Percentiles rank a stretch among this genome's conserved stretches.
These are phyloP conservation scores for Ophiocordyceps camponoti-leonardi DNA, from an alignment of 2,329 filamentous ascomycete species.

Conservation along the genomic window DNA sequence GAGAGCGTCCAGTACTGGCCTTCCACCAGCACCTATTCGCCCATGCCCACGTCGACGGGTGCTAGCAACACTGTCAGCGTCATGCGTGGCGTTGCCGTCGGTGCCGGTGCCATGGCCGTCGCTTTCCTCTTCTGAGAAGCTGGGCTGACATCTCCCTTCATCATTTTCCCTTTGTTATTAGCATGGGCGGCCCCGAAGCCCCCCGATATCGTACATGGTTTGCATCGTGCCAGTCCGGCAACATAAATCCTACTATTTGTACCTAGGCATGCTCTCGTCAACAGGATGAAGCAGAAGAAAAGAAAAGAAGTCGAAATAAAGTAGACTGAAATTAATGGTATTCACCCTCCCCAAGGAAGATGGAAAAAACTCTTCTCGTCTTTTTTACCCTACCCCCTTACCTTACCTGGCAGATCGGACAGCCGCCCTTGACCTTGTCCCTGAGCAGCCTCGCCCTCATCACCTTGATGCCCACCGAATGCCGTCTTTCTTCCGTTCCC, in stretches of 20 bases:
- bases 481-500: conserved; percentile 23
- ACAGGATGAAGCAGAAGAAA: not conserved
- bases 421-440: conserved; percentile 50
- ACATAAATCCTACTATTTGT: conserved; percentile 2
- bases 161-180: not conserved
- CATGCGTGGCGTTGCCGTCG: conserved; percentile 9
- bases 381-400: conserved; percentile 1
- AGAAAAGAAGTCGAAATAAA: not conserved
- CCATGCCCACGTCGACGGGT: conserved; percentile 11
- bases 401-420: conserved; percentile 35
- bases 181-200: not conserved
- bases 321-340: not conserved
- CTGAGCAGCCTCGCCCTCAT: conserved; percentile 66
- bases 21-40: conserved; percentile 5
- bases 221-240: conserved; percentile 1
- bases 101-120: conserved; percentile 10
- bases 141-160: not conserved
- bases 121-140: conserved; percentile 10
- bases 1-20: conserved; percentile 1
- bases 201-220: conserved; percentile 1
- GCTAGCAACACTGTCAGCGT: conserved; percentile 9
- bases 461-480: conserved; percentile 71
- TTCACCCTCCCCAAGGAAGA: not conserved
- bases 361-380: too few relatives aligned
- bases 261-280: not conserved